These are phyloP conservation scores for Vaccinium darrowii DNA, from an alignment of 148 eudicot species.

Conservation along the genomic window DNA sequence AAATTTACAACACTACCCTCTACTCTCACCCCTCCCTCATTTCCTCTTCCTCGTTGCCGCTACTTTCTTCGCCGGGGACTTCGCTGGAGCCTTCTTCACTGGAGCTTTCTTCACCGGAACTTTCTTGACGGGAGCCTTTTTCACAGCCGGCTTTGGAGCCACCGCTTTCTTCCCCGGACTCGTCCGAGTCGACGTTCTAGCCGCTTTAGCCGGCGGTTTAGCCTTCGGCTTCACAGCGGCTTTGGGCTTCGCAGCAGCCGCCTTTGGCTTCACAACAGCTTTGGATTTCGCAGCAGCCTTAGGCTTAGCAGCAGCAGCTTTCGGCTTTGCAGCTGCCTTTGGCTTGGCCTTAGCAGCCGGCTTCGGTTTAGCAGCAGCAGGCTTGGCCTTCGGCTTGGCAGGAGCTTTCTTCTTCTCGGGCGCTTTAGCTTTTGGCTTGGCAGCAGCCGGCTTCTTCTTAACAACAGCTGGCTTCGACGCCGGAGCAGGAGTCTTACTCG, in stretches of 20 bases:
- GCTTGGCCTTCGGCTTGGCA: constrained; percentile 24
- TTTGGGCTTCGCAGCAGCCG: constrained; percentile 28
- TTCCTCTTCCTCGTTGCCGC: constrained; percentile 33
- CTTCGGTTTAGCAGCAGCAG: constrained; percentile 15
- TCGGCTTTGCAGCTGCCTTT: constrained; percentile 36
- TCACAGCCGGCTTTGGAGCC: constrained; percentile 26
- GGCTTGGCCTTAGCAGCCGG: constrained; percentile 12
- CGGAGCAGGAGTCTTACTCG: constrained; percentile 19
- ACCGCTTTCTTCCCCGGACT: constrained; percentile 55
- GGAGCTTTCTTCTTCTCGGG: constrained; percentile 27
- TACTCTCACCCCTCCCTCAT: constrained; percentile 16
- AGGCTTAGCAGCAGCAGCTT: constrained; percentile 27
- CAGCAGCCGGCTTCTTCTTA: constrained; percentile 18
- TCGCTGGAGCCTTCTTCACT: constrained; percentile 23
- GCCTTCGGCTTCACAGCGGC: constrained; percentile 23
- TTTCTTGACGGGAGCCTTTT: constrained; percentile 37
- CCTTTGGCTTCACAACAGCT: constrained; percentile 17
- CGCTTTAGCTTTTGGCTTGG: constrained; percentile 22
- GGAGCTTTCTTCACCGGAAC: constrained; percentile 41
- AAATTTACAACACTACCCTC: constrained; percentile 32
- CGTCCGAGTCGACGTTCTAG: constrained; percentile 41
- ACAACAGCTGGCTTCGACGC: constrained; percentile 25
- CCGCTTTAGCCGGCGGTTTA: constrained; percentile 54
- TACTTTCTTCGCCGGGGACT: constrained; percentile 29
- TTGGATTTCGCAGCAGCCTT: constrained; percentile 29